Conservation (phyloP, 495 filamentous ascomycete genomes). For the Neurospora sp. region DNA sequence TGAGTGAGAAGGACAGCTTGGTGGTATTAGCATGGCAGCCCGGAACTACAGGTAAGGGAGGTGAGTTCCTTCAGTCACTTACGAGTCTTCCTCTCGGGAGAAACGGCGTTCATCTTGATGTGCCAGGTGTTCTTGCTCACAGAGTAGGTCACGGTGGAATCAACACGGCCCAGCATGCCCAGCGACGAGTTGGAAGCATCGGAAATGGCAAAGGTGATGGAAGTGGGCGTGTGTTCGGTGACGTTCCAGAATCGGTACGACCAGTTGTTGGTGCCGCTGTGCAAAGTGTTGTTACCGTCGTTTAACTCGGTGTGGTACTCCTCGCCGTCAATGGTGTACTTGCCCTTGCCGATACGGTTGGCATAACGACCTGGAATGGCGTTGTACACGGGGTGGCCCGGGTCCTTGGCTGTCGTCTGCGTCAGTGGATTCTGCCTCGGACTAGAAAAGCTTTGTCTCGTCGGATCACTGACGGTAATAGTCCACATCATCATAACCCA, state of each 20-base stretch:
- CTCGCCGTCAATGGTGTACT: conserved; percentile 41
- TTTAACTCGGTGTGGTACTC: conserved; percentile 42
- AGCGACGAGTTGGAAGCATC: conserved; percentile 54
- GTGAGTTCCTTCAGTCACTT: conserved; percentile 7
- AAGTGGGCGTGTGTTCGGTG: conserved; percentile 46
- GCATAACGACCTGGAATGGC: conserved; percentile 45
- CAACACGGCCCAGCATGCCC: conserved; percentile 64
- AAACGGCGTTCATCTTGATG: conserved; percentile 43
- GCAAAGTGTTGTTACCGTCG: conserved; percentile 48
- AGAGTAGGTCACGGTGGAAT: conserved; percentile 66
- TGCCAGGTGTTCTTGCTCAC: conserved; percentile 39
- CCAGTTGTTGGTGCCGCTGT: conserved; percentile 53
- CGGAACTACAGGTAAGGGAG: background rate
- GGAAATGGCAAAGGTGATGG: conserved; percentile 69
- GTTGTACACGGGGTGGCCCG: conserved; percentile 41
- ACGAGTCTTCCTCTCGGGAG: conserved; percentile 42
- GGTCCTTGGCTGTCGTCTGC: conserved; percentile 31
- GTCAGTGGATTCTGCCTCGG: conserved; percentile 8
- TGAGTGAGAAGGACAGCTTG: conserved; percentile 61
- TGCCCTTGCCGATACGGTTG: conserved; percentile 45
- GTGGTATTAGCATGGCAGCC: conserved; percentile 30
- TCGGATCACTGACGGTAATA: conserved; percentile 34
- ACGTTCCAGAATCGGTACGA: conserved; percentile 44
- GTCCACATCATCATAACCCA: conserved; percentile 41
- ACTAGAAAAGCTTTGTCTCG: background rate